Percentiles rank a stretch among this genome's conserved stretches.
phyloP scores from a whole-genome alignment of 768 basidiomycete species.

The Suillus cothurnatus region DNA sequence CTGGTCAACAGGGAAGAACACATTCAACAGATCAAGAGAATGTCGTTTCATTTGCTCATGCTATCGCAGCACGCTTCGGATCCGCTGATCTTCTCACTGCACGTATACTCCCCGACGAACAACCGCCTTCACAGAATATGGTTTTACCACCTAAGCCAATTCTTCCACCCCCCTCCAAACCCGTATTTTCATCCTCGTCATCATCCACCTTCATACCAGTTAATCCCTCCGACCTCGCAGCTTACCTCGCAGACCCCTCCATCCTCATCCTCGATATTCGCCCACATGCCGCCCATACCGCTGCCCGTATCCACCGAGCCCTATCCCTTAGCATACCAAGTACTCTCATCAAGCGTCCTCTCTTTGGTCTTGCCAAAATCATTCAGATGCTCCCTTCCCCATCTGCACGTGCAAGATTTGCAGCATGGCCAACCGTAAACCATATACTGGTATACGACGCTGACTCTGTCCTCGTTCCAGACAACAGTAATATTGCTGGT shows the following conservation, averaged over 20 bases:
- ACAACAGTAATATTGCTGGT: constrained; percentile 69
- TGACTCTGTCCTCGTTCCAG: constrained; percentile 62
- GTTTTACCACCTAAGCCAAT: constrained; percentile 1
- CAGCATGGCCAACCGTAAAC: constrained; percentile 54
- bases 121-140: constrained; percentile 13
- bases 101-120: constrained; percentile 32
- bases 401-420: constrained; percentile 59
- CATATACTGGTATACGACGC: constrained; percentile 86
- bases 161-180: constrained; percentile 32
- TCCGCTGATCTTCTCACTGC: constrained; percentile 39
- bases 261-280: constrained; percentile 86
- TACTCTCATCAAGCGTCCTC: constrained; percentile 88
- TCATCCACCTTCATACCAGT: constrained; percentile 29
- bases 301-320: constrained; percentile 66
- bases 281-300: constrained; percentile 71
- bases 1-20: constrained; percentile 6
- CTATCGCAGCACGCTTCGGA: constrained; percentile 51
- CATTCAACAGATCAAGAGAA: constrained; percentile 22
- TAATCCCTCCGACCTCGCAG: constrained; percentile 31
- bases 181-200: constrained; percentile 16
- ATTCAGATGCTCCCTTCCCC: constrained; percentile 76
- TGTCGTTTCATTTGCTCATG: constrained; percentile 53
- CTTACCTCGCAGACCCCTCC: constrained; percentile 36
- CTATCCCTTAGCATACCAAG: constrained; percentile 92
- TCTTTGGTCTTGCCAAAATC: constrained; percentile 79